phyloP scores from a whole-genome alignment of 768 basidiomycete species.

The Pleurotus tuber-regium region DNA sequence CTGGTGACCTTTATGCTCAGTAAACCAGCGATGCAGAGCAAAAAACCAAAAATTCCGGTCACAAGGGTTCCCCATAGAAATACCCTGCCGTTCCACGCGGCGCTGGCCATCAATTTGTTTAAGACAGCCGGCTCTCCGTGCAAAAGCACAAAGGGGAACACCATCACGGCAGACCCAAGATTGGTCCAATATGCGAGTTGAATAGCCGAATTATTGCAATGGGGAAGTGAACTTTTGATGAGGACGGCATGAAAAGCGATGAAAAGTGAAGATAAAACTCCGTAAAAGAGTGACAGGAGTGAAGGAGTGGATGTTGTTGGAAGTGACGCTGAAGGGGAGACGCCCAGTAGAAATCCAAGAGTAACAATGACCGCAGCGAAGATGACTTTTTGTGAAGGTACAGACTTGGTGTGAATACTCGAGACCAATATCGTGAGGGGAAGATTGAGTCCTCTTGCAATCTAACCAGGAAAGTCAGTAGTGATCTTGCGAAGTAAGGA shows the following conservation, averaged over 20 bases:
- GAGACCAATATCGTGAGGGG: conserved; percentile 80
- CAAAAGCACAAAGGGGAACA: conserved; percentile 62
- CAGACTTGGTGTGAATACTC: conserved; percentile 50
- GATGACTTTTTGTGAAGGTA: conserved; percentile 54
- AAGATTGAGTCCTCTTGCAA: conserved; percentile 80
- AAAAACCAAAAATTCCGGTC: conserved; percentile 78
- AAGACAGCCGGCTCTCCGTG: conserved; percentile 50
- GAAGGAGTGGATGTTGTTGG: conserved; percentile 45
- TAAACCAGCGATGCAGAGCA: conserved; percentile 76
- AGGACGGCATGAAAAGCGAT: conserved; percentile 76
- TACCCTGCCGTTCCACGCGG: conserved; percentile 46
- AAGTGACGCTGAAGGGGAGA: conserved; percentile 51
- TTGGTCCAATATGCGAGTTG: conserved; percentile 82
- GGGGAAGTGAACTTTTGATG: conserved; percentile 66
- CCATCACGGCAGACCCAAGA: conserved; percentile 59
- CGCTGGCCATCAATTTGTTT: conserved; percentile 31
- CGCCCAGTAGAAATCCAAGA: conserved; percentile 73
- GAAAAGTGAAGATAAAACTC: conserved; percentile 68
- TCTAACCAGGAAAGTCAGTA: conserved; percentile 36
- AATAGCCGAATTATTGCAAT: conserved; percentile 70
- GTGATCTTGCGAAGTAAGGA: background rate
- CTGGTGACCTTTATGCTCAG: conserved; percentile 82
- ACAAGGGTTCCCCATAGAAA: conserved; percentile 66
- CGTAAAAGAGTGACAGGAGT: conserved; percentile 62
- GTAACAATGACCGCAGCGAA: conserved; percentile 64